Evolutionary conservation across 1,139 yeast genomes (phyloP).

Genomic region (Candida glucosophila): DNA sequence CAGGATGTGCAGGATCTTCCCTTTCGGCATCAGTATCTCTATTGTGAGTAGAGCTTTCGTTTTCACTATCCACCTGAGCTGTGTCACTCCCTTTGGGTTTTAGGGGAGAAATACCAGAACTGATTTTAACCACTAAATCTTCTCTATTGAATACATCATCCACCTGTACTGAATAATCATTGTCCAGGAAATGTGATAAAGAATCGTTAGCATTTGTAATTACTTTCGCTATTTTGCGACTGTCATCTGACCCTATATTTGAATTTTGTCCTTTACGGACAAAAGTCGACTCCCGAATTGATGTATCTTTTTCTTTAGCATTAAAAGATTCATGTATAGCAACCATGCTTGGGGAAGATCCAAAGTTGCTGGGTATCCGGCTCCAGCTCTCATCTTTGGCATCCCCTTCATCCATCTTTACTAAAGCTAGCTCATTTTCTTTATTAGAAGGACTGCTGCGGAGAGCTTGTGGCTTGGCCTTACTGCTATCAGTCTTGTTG

Average conservation of each 20-base stretch:
- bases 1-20: no score
- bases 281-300: no score
- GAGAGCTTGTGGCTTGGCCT: no score
- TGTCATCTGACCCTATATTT: conserved; percentile 3
- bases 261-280: no score
- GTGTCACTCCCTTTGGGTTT: conserved; percentile 15
- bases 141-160: conserved; percentile 18
- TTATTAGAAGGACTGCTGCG: conserved; percentile 7
- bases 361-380: no score
- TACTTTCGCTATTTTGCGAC: conserved; percentile 16
- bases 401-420: no score
- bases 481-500: no score
- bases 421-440: no score
- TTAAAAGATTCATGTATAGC: conserved; percentile 2
- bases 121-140: conserved; percentile 17
- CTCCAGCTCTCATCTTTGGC: no score
- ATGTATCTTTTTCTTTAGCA: conserved; percentile 3
- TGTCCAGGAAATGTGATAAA: conserved; percentile 9
- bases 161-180: conserved; percentile 13
- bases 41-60: conserved; percentile 10
- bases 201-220: conserved; percentile 12
- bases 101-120: conserved; percentile 13
- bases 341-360: conserved; percentile 9
- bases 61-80: conserved; percentile 1
- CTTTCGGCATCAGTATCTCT: conserved; percentile 9